Conservation (phyloP, 2,329 filamentous ascomycete genomes). For the Botryotinia globosa region DNA sequence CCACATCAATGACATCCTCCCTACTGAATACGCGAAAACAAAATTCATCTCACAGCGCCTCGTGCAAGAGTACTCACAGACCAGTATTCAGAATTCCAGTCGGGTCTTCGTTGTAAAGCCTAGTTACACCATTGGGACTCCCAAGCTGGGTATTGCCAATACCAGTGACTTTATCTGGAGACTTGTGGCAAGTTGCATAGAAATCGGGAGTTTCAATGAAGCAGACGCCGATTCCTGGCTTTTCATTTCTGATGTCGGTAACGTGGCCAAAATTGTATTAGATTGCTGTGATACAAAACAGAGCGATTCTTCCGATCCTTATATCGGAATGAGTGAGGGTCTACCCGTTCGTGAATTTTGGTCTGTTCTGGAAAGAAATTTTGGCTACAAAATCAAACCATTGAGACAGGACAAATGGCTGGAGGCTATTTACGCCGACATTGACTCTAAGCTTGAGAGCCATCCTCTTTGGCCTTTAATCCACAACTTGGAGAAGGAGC, state of each 20-base stretch:
- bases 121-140: conserved; percentile 31
- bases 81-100: neutral
- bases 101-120: conserved; percentile 30
- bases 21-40: conserved; percentile 79
- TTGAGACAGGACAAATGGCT: conserved; percentile 14
- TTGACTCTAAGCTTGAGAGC: conserved; percentile 7
- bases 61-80: conserved; percentile 40
- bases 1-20: conserved; percentile 44
- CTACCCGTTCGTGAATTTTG: conserved; percentile 19
- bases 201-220: conserved; percentile 25
- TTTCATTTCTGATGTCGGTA: conserved; percentile 24
- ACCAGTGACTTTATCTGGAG: conserved; percentile 35
- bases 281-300: conserved; percentile 1
- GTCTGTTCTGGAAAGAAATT: conserved; percentile 11
- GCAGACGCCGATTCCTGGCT: conserved; percentile 26
- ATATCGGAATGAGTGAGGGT: conserved; percentile 12
- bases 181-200: conserved; percentile 25
- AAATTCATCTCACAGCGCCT: conserved; percentile 73
- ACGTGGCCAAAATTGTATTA: conserved; percentile 24
- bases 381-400: conserved; percentile 15
- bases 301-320: neutral
- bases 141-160: conserved; percentile 31
- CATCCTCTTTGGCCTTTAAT: conserved; percentile 23
- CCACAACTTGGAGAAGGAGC: conserved; percentile 22
- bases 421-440: neutral